These are phyloP conservation scores for Adiantum capillusveneris DNA, from an alignment of 75 land plant genomes.

Conservation along the genomic window DNA sequence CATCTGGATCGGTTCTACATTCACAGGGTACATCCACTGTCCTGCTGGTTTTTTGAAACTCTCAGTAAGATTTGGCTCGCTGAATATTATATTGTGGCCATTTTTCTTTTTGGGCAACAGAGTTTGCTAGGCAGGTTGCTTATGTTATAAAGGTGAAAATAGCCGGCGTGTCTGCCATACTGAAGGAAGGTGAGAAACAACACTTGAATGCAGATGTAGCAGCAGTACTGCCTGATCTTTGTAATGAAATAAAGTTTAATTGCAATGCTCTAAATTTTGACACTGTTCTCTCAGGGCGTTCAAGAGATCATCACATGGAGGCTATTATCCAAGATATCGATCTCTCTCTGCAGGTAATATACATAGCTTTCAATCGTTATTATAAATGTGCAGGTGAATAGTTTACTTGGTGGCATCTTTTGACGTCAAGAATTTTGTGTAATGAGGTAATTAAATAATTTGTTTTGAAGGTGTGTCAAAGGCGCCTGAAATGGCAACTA, in stretches of 20 bases:
- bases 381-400: too few relatives aligned
- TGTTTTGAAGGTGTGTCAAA: too few relatives aligned
- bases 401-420: too few relatives aligned
- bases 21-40: conserved; percentile 38
- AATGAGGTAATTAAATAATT: not conserved
- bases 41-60: not conserved
- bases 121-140: conserved; percentile 27
- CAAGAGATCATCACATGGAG: conserved; percentile 12
- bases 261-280: not conserved
- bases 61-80: too few relatives aligned
- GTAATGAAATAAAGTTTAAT: not conserved
- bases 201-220: not conserved
- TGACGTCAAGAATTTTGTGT: conserved; percentile 4
- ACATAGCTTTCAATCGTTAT: not conserved
- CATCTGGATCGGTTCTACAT: conserved; percentile 48
- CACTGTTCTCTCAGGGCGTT: not conserved
- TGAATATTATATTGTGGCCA: too few relatives aligned
- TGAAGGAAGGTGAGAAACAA: not conserved
- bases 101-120: not conserved
- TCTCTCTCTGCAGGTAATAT: conserved; percentile 52
- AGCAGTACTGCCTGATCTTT: not conserved
- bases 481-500: too few relatives aligned
- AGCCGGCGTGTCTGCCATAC: conserved; percentile 11
- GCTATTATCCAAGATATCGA: conserved; percentile 27
- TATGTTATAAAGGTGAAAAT: conserved; percentile 15